phyloP scores from a whole-genome alignment of 2,329 filamentous ascomycete genomes.

The Nigrograna mackinnonii region DNA sequence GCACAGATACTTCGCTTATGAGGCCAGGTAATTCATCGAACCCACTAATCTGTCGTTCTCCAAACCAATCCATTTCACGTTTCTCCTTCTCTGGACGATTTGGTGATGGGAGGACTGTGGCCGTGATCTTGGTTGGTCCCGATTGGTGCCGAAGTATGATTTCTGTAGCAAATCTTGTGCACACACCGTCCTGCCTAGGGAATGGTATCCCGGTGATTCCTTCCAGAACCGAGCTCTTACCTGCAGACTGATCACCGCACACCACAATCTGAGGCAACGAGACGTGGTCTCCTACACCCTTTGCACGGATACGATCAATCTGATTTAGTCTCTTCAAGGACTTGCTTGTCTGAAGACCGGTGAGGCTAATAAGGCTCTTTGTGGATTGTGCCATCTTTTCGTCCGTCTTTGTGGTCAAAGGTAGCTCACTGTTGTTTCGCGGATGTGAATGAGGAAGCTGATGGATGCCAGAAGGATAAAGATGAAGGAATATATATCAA shows the following conservation, averaged over 20 bases:
- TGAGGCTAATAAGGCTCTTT: too few relatives aligned
- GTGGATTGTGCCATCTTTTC: too few relatives aligned
- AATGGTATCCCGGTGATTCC: slow-evolving; percentile 65
- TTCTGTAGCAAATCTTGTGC: slow-evolving; percentile 61
- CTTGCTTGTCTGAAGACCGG: neutral
- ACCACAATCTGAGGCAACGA: slow-evolving; percentile 46
- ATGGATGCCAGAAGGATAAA: too few relatives aligned
- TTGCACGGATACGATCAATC: slow-evolving; percentile 9
- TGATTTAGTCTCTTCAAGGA: slow-evolving; percentile 8
- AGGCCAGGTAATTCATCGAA: slow-evolving; percentile 48
- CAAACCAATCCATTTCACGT: slow-evolving; percentile 37
- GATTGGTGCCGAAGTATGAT: slow-evolving; percentile 46
- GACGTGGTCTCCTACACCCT: slow-evolving; percentile 7
- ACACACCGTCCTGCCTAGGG: slow-evolving; percentile 55
- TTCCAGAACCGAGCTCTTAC: slow-evolving; percentile 66
- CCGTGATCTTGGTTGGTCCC: slow-evolving; percentile 9
- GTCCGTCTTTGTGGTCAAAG: too few relatives aligned
- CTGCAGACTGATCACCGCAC: slow-evolving; percentile 62
- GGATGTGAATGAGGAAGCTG: too few relatives aligned
- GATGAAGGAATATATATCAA: too few relatives aligned
- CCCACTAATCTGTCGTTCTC: slow-evolving; percentile 26
- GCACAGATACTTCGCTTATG: slow-evolving; percentile 52
- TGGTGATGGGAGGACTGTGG: neutral
- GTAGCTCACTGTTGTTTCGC: too few relatives aligned
- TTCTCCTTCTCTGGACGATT: slow-evolving; percentile 22